Evolutionary conservation across 208 protist species (phyloP).

Genomic region (Leishmania aethiopica): DNA sequence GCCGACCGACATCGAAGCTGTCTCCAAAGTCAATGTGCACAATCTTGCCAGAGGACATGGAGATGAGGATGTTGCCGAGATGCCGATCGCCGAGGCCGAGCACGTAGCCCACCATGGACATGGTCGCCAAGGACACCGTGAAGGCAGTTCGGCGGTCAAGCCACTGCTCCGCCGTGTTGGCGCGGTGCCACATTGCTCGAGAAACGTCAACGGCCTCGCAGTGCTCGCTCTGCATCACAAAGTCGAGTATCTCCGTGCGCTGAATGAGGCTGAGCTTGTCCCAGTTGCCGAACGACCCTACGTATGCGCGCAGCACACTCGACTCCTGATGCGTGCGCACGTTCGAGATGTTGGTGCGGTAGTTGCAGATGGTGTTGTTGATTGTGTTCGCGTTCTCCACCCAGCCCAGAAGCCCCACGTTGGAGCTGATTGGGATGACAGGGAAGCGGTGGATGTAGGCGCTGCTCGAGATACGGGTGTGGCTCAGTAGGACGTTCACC

Average conservation of each 20-base stretch:
- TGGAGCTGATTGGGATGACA: slow-evolving; percentile 99
- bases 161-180: slow-evolving; percentile 98
- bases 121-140: slow-evolving; percentile 98
- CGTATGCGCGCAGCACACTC: slow-evolving; percentile 70
- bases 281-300: slow-evolving; percentile 92
- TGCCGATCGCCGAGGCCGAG: slow-evolving; percentile 99
- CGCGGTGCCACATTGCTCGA: slow-evolving; percentile 97
- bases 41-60: slow-evolving; percentile 97
- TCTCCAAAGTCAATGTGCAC: slow-evolving; percentile 99
- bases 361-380: slow-evolving; percentile 98
- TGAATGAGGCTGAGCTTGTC: slow-evolving; percentile 93
- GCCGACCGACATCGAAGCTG: slow-evolving; percentile 99
- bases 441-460: slow-evolving; percentile 96
- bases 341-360: slow-evolving; percentile 92
- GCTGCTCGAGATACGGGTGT: slow-evolving; percentile 82
- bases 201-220: slow-evolving; percentile 86
- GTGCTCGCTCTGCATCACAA: slow-evolving; percentile 96
- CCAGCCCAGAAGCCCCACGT: slow-evolving; percentile 99
- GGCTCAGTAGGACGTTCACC: slow-evolving; percentile 98
- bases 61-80: slow-evolving; percentile 99
- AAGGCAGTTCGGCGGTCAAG: slow-evolving; percentile 98
- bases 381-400: slow-evolving; percentile 98
- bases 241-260: slow-evolving; percentile 97
- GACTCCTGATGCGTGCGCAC: slow-evolving; percentile 89
- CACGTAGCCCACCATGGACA: slow-evolving; percentile 98